Conservation (phyloP, 2,329 filamentous ascomycete genomes). For the Pseudogymnoascus sp. region DNA sequence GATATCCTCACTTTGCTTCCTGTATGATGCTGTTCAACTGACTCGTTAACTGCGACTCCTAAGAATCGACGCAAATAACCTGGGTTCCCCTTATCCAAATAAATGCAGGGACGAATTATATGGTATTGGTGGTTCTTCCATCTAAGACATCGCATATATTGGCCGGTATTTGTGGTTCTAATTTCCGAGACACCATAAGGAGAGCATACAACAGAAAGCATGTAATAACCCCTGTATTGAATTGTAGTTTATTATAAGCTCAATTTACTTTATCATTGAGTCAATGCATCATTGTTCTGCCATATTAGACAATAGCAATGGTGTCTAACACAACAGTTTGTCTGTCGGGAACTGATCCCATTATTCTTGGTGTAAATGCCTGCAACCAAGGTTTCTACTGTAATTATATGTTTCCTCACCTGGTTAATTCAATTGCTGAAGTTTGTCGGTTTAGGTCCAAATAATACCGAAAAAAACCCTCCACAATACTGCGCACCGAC, state of each 20-base stretch:
- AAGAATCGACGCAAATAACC: not conserved
- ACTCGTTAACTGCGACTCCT: not conserved
- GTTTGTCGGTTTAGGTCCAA: conserved; percentile 13
- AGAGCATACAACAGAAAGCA: not conserved
- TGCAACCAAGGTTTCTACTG: not conserved
- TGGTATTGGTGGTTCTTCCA: not conserved
- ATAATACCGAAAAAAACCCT: conserved; percentile 16
- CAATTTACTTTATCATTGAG: not conserved
- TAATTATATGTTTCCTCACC: not conserved
- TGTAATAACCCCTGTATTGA: not conserved
- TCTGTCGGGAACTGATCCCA: not conserved
- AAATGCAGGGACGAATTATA: not conserved
- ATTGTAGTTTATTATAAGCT: not conserved
- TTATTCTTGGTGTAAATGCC: not conserved
- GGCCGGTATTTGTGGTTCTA: not conserved
- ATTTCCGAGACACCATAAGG: not conserved
- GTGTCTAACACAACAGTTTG: not conserved
- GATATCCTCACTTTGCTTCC: no score
- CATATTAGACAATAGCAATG: not conserved
- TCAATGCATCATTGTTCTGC: not conserved
- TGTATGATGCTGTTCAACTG: not conserved
- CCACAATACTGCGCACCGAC: conserved; percentile 22
- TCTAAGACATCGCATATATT: not conserved
- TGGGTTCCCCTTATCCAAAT: not conserved
- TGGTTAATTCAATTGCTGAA: not conserved